Base-by-base conservation (phyloP, 495 filamentous ascomycete species). In the Clohesyomyces aquaticus region DNA sequence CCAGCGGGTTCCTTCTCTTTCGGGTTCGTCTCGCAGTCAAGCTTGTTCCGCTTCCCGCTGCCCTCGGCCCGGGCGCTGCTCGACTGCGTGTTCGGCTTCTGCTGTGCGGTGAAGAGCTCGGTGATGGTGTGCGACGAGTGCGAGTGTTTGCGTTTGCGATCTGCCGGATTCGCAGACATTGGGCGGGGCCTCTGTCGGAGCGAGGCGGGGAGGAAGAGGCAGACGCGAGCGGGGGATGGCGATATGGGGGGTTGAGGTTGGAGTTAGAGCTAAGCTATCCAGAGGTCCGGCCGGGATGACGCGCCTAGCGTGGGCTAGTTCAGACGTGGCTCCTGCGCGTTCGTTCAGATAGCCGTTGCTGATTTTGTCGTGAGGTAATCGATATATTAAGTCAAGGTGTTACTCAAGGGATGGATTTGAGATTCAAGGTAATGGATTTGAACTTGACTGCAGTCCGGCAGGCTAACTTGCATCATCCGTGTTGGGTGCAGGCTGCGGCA, bases 91-190 rank as follows among this genome's bases (percentile, higher is more conserved):
- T 48, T 55, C 2, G 61, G 48, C 51, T 69, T 69, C 18, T 55
- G 57, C 52, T 67, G 65, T 19, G 61, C 25, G 26, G 55, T 59
- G 58, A 69, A 69, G 50, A 69, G 58, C 4, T 69, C 67, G 18
- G 27, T 49, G 32, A 69, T 69, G 16, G 62, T 61, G 35, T 63
- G 43, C 6, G 26, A 21, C 56, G 61, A 47, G 53, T 69, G 16
- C 56, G 61, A 47, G 53, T 69, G 67, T 54, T 69, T 69, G 12
- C 67, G 56, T 55, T 69, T 69, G 26, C 60, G 63, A 29, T 66
- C 67, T 35, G 38, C 47, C 10, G 65, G 28, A 12, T 28, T 58
- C 51, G 60, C 32, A n/a, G 60, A 66, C 63, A 66, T 66, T 66
- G 55, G 49, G 22, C n/a, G n/a, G n/a, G n/a, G n/a, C n/a, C n/a